Evolutionary conservation across 352 stramenopile species (phyloP).

Genomic region (Phytopythium sindhum): DNA sequence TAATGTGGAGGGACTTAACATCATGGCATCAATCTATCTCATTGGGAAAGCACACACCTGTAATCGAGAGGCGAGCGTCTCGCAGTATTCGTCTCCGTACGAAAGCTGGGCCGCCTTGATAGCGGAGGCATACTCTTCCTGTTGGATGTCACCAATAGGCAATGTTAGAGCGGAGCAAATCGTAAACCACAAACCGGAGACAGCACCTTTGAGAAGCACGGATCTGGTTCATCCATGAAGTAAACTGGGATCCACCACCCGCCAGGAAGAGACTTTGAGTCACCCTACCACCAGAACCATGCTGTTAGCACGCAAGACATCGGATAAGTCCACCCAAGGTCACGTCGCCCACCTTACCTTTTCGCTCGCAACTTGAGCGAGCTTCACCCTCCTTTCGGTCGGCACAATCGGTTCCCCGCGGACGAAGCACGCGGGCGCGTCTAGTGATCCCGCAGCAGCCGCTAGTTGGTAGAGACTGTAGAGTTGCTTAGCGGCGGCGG

Average conservation of each 20-base stretch:
- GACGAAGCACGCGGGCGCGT: slow-evolving; percentile 38
- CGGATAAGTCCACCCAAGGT: neutral
- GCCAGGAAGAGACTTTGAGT: slow-evolving; percentile 13
- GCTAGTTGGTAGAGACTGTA: slow-evolving; percentile 27
- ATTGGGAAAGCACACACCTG: slow-evolving; percentile 12
- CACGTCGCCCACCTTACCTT: slow-evolving; percentile 9
- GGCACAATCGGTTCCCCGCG: slow-evolving; percentile 20
- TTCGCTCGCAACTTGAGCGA: slow-evolving; percentile 24
- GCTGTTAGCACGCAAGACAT: neutral
- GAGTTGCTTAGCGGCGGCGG: slow-evolving; percentile 45
- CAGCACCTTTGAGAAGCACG: slow-evolving; percentile 10
- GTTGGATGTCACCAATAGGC: neutral
- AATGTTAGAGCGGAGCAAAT: neutral
- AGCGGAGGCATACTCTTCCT: slow-evolving; percentile 27
- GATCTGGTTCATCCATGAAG: slow-evolving; percentile 8
- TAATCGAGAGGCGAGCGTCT: slow-evolving; percentile 30
- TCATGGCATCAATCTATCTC: neutral
- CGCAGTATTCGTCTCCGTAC: slow-evolving; percentile 34
- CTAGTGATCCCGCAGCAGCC: slow-evolving; percentile 4
- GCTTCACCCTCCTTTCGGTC: slow-evolving; percentile 18
- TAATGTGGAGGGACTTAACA: neutral
- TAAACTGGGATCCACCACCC: slow-evolving; percentile 38
- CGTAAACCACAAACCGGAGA: too few species aligned
- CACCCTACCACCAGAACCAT: slow-evolving; percentile 2
- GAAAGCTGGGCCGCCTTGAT: slow-evolving; percentile 27